Base-by-base conservation (phyloP, 345 rosid species). In the Eucalyptus erythrocorys region DNA sequence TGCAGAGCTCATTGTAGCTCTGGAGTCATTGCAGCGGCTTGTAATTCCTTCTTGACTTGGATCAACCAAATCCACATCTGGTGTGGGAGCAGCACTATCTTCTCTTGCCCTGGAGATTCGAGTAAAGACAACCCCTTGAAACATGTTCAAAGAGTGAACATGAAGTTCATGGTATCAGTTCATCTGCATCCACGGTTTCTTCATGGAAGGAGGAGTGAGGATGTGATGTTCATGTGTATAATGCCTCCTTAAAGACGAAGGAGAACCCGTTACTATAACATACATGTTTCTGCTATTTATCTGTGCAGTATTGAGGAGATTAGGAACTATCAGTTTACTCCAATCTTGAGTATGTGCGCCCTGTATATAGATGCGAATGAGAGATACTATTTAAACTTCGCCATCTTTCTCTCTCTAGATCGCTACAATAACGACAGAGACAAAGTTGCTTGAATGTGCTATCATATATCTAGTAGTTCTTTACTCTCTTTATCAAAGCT, bases 381-480 rank as follows among this genome's bases (percentile, higher is more conserved):
- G 27, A 87, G 90, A 81, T 43, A 55, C 21, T 55, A 32, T 81
- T 86, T 13, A 88, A 89, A 34, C 19, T 82, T 30, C n/a, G 66
- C 85, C 43, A 64, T 88, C 82, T n/a, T 87, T 89, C 82, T 91
- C 66, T 90, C 86, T 92, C 88, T 91, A 96, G 98, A 91, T 91
- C 90, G 93, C 89, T 92, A 86, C 89, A 91, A 92, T 88, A 87
- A 89, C 88, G 88, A 89, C 90, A 40, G 93, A 95, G 88, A 86
- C 96, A 91, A 92, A 94, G 89, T 92, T 92, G 59, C 96, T 97
- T 32, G 99, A 97, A 90, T 95, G 97, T 93, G 95, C 97, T 89
- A 93, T 95, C 89, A 91, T 96, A 87, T 95, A 98, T 43, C 93
- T 97, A 51, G 93, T 95, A 91, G 94, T 93, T 92, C 96, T 97